A percentile compares a stretch with the other conserved stretches of the same genome.
Conservation (phyloP, 2,329 filamentous ascomycete genomes). For the Aureobasidium pullulans region DNA sequence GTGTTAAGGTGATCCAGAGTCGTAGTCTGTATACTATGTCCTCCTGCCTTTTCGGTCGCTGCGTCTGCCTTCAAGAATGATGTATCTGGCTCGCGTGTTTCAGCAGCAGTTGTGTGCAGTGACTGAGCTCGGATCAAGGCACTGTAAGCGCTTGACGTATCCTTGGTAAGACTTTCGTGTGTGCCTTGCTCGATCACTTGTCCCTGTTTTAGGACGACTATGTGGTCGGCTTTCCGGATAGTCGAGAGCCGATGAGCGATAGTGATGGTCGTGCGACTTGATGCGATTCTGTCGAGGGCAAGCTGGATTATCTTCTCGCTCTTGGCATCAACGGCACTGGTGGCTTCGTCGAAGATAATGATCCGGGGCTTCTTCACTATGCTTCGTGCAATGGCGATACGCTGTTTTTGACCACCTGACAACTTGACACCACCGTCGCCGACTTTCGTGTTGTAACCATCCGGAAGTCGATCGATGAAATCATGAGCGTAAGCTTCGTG, state of each 20-base stretch:
- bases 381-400: conserved; percentile 92
- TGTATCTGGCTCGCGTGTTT: neutral
- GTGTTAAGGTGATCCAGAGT: neutral
- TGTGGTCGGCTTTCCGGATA: conserved; percentile 89
- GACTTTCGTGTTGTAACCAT: conserved; percentile 88
- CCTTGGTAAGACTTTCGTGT: conserved; percentile 15
- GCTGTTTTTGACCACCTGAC: conserved; percentile 93
- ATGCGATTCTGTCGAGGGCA: conserved; percentile 70
- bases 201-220: conserved; percentile 54
- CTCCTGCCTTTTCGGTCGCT: neutral
- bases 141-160: neutral
- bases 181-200: conserved; percentile 37
- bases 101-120: neutral
- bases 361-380: conserved; percentile 73
- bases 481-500: conserved; percentile 91
- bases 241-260: conserved; percentile 94
- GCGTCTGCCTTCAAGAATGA: neutral
- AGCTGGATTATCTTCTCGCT: conserved; percentile 94
- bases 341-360: conserved; percentile 89
- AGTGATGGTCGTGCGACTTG: conserved; percentile 91
- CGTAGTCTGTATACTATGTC: neutral
- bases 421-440: conserved; percentile 89
- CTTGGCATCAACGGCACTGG: conserved; percentile 90
- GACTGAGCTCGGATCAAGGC: neutral
- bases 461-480: conserved; percentile 63